Evolutionary conservation across 495 filamentous ascomycete genomes (phyloP).

Genomic region (Saxophila tyrrhenica): DNA sequence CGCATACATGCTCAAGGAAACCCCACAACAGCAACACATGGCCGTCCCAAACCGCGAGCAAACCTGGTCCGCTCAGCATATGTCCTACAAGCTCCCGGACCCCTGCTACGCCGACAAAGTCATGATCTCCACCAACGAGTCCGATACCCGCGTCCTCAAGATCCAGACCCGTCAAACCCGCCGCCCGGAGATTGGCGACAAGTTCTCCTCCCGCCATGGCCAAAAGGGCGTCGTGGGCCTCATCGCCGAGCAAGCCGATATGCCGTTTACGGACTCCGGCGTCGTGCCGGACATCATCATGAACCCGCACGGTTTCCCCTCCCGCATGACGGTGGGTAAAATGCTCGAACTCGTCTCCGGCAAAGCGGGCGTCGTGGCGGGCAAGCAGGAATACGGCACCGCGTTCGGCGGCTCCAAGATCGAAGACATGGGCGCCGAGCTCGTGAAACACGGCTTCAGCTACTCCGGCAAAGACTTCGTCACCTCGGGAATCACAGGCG

Average conservation of each 20-base stretch:
- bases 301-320: slow-evolving; percentile 99
- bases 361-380: slow-evolving; percentile 79
- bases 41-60: slow-evolving; percentile 38
- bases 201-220: slow-evolving; percentile 38
- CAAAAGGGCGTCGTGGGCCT: slow-evolving; percentile 74
- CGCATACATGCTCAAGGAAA: slow-evolving; percentile 78
- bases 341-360: slow-evolving; percentile 91
- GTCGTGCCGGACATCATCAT: slow-evolving; percentile 97
- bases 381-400: slow-evolving; percentile 78
- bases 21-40: slow-evolving; percentile 57
- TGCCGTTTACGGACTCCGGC: slow-evolving; percentile 89
- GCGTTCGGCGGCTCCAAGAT: slow-evolving; percentile 90
- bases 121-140: slow-evolving; percentile 76
- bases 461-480: slow-evolving; percentile 96
- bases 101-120: slow-evolving; percentile 88
- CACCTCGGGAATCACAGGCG: slow-evolving; percentile 88
- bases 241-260: slow-evolving; percentile 88
- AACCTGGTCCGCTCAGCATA: slow-evolving; percentile 34
- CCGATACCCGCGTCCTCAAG: slow-evolving; percentile 71
- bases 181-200: slow-evolving; percentile 68
- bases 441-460: slow-evolving; percentile 80
- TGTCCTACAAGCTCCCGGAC: slow-evolving; percentile 75
- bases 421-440: slow-evolving; percentile 72
- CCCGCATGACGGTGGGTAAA: slow-evolving; percentile 98
- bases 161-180: slow-evolving; percentile 87